These are phyloP conservation scores for Fusarium cicatricum DNA, from an alignment of 2,329 filamentous ascomycete genomes.

Conservation along the genomic window DNA sequence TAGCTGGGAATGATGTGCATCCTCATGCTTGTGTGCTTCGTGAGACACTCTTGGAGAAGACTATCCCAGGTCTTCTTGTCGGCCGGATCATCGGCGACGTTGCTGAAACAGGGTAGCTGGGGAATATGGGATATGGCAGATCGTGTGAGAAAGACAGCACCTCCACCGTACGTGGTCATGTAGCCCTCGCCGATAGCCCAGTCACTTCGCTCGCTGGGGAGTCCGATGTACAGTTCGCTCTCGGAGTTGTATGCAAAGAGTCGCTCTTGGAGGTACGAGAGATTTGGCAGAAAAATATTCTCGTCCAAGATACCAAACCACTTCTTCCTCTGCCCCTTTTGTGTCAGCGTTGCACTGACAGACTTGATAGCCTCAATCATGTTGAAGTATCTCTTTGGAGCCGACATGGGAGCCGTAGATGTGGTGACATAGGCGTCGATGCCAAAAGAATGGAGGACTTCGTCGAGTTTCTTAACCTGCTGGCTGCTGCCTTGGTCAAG, in stretches of 20 bases:
- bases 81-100: conserved; percentile 14
- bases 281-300: conserved; percentile 56
- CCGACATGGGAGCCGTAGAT: conserved; percentile 44
- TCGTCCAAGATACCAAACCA: conserved; percentile 57
- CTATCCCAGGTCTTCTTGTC: conserved; percentile 51
- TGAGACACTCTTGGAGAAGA: conserved; percentile 52
- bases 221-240: conserved; percentile 51
- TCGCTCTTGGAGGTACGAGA: conserved; percentile 49
- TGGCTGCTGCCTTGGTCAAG: conserved; percentile 49
- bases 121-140: conserved; percentile 47
- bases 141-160: conserved; percentile 53
- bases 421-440: conserved; percentile 52
- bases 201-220: conserved; percentile 55
- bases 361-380: conserved; percentile 47
- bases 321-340: conserved; percentile 48
- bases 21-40: conserved; percentile 44
- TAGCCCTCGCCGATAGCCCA: conserved; percentile 51
- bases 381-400: conserved; percentile 49
- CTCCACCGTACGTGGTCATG: conserved; percentile 54
- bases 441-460: conserved; percentile 46
- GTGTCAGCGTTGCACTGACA: conserved; percentile 46
- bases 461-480: conserved; percentile 46
- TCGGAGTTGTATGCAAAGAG: conserved; percentile 48
- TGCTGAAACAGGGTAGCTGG: conserved; percentile 49
- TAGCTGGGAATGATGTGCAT: conserved; percentile 56